Conservation (phyloP, 2,329 filamentous ascomycete species). For the Magnaporthiopsis incrustans region DNA sequence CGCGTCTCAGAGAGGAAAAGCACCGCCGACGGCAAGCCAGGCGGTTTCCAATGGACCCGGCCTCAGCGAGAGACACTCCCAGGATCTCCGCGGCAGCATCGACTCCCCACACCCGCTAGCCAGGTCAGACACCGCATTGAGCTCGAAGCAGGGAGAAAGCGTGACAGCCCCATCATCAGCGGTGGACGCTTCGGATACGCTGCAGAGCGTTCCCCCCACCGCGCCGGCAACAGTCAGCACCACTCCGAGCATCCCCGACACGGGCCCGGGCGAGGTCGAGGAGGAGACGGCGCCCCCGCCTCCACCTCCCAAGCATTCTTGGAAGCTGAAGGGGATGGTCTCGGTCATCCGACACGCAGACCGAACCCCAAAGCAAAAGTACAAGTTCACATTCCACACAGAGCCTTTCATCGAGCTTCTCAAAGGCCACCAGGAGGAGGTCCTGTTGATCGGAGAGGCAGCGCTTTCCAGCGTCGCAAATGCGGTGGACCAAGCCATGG, state of each 20-base stretch:
- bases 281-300: slow-evolving; percentile 49
- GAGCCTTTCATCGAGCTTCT: slow-evolving; percentile 92
- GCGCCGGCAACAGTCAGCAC: slow-evolving; percentile 31
- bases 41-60: not conserved
- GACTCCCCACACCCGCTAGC: not conserved
- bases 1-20: not conserved
- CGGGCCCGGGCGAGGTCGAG: slow-evolving; percentile 18
- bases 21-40: not conserved
- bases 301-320: slow-evolving; percentile 77
- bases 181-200: slow-evolving; percentile 2
- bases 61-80: not conserved
- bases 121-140: not conserved
- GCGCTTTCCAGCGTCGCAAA: slow-evolving; percentile 82
- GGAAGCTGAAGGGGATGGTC: slow-evolving; percentile 97
- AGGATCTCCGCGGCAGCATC: not conserved
- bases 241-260: slow-evolving; percentile 27
- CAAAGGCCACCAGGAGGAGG: slow-evolving; percentile 93
- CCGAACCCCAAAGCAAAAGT: slow-evolving; percentile 96
- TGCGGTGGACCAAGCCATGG: slow-evolving; percentile 74
- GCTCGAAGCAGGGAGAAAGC: not conserved
- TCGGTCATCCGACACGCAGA: slow-evolving; percentile 95
- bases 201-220: slow-evolving; percentile 25
- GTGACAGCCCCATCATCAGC: not conserved
- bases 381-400: slow-evolving; percentile 98
- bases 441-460: slow-evolving; percentile 84